Evolutionary conservation across 2,329 filamentous ascomycete genomes (phyloP).

Genomic region (Samsoniella hepiali): DNA sequence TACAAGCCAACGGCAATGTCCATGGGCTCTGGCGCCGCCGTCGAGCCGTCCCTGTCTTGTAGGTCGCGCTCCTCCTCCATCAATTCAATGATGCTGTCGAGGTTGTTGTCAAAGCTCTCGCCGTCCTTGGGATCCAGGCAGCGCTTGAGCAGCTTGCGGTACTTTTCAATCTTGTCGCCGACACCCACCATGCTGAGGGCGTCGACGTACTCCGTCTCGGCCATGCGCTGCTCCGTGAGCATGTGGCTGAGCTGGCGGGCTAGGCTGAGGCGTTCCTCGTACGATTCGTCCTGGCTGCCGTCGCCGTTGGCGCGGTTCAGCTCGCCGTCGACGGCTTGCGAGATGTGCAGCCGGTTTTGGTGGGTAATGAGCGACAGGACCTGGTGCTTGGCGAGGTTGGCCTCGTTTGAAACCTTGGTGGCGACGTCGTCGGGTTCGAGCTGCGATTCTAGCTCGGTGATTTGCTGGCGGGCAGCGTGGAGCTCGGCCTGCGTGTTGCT

Average conservation of each 20-base stretch:
- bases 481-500: slow-evolving; percentile 67
- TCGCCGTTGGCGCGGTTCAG: slow-evolving; percentile 51
- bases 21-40: slow-evolving; percentile 28
- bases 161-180: slow-evolving; percentile 70
- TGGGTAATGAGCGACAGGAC: slow-evolving; percentile 48
- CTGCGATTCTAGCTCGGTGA: slow-evolving; percentile 53
- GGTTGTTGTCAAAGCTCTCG: slow-evolving; percentile 64
- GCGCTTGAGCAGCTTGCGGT: slow-evolving; percentile 64
- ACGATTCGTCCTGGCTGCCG: slow-evolving; percentile 38
- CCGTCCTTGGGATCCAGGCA: slow-evolving; percentile 65
- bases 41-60: slow-evolving; percentile 33
- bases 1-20: slow-evolving; percentile 23
- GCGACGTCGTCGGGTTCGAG: slow-evolving; percentile 55
- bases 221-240: slow-evolving; percentile 56
- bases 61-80: slow-evolving; percentile 60
- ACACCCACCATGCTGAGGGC: slow-evolving; percentile 67
- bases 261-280: slow-evolving; percentile 55
- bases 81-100: slow-evolving; percentile 59
- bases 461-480: slow-evolving; percentile 55
- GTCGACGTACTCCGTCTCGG: slow-evolving; percentile 66
- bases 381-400: slow-evolving; percentile 46
- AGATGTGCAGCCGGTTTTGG: slow-evolving; percentile 52
- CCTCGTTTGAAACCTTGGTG: slow-evolving; percentile 49
- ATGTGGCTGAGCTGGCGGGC: slow-evolving; percentile 55
- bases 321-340: slow-evolving; percentile 50